phyloP scores from a whole-genome alignment of 2,329 filamentous ascomycete species.

The Fusarium subglutinans region DNA sequence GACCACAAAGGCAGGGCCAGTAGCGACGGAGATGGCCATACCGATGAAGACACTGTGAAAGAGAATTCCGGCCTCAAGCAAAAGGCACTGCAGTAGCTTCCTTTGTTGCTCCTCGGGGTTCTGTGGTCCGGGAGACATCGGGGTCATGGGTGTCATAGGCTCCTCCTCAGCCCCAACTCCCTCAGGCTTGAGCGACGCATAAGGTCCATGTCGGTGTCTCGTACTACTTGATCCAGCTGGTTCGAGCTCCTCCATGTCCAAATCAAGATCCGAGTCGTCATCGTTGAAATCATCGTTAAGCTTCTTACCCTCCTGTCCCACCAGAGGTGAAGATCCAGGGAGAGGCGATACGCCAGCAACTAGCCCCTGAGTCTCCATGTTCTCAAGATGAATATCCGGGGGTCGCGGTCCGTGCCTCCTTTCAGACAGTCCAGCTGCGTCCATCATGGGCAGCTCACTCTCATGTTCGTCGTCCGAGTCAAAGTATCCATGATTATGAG shows the following conservation, averaged over 20 bases:
- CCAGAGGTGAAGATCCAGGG: conserved; percentile 61
- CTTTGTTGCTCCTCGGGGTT: conserved; percentile 69
- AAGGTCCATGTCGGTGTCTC: conserved; percentile 42
- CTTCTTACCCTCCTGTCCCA: conserved; percentile 37
- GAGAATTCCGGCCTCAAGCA: conserved; percentile 84
- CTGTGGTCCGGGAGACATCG: conserved; percentile 42
- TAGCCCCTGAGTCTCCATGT: conserved; percentile 63
- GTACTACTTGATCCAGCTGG: conserved; percentile 45
- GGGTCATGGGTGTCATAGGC: conserved; percentile 37
- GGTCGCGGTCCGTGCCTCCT: conserved; percentile 56
- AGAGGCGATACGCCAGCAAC: conserved; percentile 68
- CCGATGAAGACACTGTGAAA: conserved; percentile 90
- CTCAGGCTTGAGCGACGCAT: conserved; percentile 46
- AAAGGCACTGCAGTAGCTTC: conserved; percentile 78
- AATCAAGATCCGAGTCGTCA: conserved; percentile 65
- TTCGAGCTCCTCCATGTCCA: conserved; percentile 70
- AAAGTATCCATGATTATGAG: conserved; percentile 61
- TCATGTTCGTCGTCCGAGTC: conserved; percentile 56
- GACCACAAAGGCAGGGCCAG: conserved; percentile 80
- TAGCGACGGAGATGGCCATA: conserved; percentile 85
- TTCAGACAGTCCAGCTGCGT: conserved; percentile 48
- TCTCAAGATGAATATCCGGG: conserved; percentile 59
- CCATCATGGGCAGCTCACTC: conserved; percentile 41
- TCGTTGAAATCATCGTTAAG: conserved; percentile 49
- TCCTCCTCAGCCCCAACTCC: conserved; percentile 41